phyloP scores from a whole-genome alignment of 2,329 filamentous ascomycete genomes.

The Hymenotorrendiella dingleyae region DNA sequence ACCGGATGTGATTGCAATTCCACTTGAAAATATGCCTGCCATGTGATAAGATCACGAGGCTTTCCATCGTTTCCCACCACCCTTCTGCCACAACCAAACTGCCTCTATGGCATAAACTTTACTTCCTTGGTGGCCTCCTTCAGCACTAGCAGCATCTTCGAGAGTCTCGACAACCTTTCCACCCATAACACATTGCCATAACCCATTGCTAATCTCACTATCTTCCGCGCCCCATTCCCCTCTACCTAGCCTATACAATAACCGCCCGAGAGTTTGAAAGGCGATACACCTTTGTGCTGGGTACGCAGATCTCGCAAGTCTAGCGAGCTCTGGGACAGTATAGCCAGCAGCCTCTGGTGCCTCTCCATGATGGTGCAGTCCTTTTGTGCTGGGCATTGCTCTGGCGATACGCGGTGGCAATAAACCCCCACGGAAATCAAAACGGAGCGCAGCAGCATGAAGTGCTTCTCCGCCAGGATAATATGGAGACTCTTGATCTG shows the following conservation, averaged over 20 bases:
- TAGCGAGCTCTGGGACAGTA: slow-evolving; percentile 79
- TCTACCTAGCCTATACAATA: slow-evolving; percentile 75
- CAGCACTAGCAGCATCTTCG: slow-evolving; percentile 64
- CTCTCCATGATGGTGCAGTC: slow-evolving; percentile 88
- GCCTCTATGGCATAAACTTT: slow-evolving; percentile 83
- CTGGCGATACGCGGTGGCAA: slow-evolving; percentile 72
- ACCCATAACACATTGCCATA: slow-evolving; percentile 78
- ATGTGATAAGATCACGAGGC: slow-evolving; percentile 23
- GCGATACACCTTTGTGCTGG: slow-evolving; percentile 85
- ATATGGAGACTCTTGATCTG: slow-evolving; percentile 70
- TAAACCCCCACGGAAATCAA: slow-evolving; percentile 78
- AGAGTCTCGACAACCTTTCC: slow-evolving; percentile 72
- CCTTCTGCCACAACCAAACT: slow-evolving; percentile 64
- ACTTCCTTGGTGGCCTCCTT: slow-evolving; percentile 69
- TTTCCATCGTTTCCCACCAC: slow-evolving; percentile 31
- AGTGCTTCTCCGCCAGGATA: slow-evolving; percentile 69
- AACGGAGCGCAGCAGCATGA: slow-evolving; percentile 73
- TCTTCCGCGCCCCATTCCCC: slow-evolving; percentile 65
- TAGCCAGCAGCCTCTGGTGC: slow-evolving; percentile 93
- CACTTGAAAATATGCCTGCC: too few species aligned
- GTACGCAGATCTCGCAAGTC: slow-evolving; percentile 73
- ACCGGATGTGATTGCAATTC: too few species aligned
- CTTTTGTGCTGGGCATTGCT: slow-evolving; percentile 67
- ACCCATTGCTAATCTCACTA: slow-evolving; percentile 62
- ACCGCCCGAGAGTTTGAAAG: slow-evolving; percentile 81